Evolutionary conservation across 176 grass and related monocot genomes (phyloP).

Genomic region (Paspalum vaginatum): DNA sequence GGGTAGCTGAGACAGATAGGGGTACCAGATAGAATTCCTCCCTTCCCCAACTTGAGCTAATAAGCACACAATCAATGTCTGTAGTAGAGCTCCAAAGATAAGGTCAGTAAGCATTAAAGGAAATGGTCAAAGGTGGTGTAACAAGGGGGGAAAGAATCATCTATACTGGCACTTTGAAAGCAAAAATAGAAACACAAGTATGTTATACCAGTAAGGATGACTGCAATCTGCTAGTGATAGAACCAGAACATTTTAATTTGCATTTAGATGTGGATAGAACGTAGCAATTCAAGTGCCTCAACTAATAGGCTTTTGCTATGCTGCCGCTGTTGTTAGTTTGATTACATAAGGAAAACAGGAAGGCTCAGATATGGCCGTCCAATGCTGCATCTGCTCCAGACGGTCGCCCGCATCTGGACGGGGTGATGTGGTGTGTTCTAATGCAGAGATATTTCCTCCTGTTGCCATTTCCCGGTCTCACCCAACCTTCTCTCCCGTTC

Average conservation of each 20-base stretch:
- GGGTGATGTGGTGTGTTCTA: too few relatives aligned
- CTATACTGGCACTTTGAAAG: background rate
- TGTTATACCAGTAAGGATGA: background rate
- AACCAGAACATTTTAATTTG: background rate
- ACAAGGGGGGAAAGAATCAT: background rate
- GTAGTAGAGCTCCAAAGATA: conserved; percentile 33
- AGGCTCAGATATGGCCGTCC: too few relatives aligned
- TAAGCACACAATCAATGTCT: conserved; percentile 77
- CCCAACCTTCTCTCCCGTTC: too few relatives aligned
- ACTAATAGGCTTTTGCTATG: too few relatives aligned
- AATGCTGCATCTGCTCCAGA: too few relatives aligned
- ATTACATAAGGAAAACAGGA: too few relatives aligned
- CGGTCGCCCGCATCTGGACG: too few relatives aligned
- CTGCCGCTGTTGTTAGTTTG: too few relatives aligned
- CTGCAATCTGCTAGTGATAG: background rate
- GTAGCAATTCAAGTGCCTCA: too few relatives aligned
- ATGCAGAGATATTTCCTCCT: too few relatives aligned
- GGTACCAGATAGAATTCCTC: conserved; percentile 77
- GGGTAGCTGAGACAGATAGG: conserved; percentile 82
- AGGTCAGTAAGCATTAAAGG: conserved; percentile 20
- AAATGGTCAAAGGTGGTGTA: conserved; percentile 13
- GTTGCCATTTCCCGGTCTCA: too few relatives aligned
- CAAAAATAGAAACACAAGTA: conserved; percentile 1
- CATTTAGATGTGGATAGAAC: too few relatives aligned
- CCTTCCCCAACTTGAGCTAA: conserved; percentile 81